Conservation (phyloP, 352 stramenopile genomes). For the Pythium phragmiticola region DNA sequence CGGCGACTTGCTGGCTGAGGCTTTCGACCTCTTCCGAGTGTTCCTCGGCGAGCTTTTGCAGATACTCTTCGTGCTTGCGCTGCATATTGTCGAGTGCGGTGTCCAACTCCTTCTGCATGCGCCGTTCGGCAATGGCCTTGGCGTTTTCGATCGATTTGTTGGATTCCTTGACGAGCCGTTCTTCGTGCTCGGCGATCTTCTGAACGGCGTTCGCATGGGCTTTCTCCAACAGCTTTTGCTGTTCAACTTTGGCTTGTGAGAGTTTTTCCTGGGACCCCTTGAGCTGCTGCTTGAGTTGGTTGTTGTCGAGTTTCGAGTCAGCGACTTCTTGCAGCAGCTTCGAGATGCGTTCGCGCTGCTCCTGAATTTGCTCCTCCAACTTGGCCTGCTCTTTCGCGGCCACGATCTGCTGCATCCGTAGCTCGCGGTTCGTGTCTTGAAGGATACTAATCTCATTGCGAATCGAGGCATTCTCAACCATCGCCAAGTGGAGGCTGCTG, state of each 20-base stretch:
- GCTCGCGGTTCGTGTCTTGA: slow-evolving; percentile 52
- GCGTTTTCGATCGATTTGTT: slow-evolving; percentile 77
- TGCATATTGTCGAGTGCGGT: slow-evolving; percentile 49
- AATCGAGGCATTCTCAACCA: slow-evolving; percentile 77
- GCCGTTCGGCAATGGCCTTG: slow-evolving; percentile 51
- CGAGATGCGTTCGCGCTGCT: slow-evolving; percentile 39
- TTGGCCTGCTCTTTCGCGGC: slow-evolving; percentile 32
- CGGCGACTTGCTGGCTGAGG: slow-evolving; percentile 73
- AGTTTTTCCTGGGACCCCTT: slow-evolving; percentile 41
- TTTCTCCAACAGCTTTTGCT: slow-evolving; percentile 43
- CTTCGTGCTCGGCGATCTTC: slow-evolving; percentile 60
- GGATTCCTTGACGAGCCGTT: slow-evolving; percentile 67
- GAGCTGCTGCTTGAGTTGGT: slow-evolving; percentile 34
- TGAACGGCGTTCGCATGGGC: slow-evolving; percentile 45
- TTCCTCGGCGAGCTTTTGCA: slow-evolving; percentile 79
- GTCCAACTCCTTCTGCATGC: slow-evolving; percentile 55
- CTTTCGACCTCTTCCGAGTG: slow-evolving; percentile 82
- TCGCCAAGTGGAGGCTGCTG: slow-evolving; percentile 57
- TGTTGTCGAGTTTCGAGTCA: slow-evolving; percentile 35
- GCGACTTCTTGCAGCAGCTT: slow-evolving; percentile 46
- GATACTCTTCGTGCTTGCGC: slow-evolving; percentile 65
- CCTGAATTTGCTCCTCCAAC: slow-evolving; percentile 34
- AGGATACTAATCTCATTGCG: slow-evolving; percentile 60
- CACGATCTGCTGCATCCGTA: slow-evolving; percentile 32
- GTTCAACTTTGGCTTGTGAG: slow-evolving; percentile 36